Evolutionary conservation across 2,329 filamentous ascomycete species (phyloP), one percentile per base, ranked within the genome.

Genomic region (Lasiodiplodia theobromae): DNA sequence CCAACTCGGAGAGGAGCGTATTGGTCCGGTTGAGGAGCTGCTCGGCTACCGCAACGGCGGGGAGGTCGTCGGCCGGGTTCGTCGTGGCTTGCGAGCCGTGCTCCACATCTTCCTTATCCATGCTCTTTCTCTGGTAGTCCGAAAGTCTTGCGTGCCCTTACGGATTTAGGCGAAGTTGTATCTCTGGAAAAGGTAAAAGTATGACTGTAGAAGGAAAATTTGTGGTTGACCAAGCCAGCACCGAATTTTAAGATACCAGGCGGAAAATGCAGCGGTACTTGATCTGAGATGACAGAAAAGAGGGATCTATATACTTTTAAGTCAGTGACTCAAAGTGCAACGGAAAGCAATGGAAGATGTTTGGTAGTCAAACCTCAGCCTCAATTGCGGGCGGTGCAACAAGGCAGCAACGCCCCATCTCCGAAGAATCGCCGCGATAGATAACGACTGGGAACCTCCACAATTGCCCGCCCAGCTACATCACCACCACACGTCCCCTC

Each of bases 21-120:
- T 58, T 68, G 62, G 54, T 52, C 7, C 68, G 56, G 38, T 49
- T 28, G n/a, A 63, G 65, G 1, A 69, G 58, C 11, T 69, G 65
- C 23, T 21, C 25, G 14, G 66, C 64, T n/a, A 64, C 52, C n/a
- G 37, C 37, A 10, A 44, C 34, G 8, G 66, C 66, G 11, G 66
- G 49, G 28, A 56, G 49, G 6, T 68, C 56, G 12, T 53, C 44
- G 12, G 34, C 21, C 8, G 44, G 23, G 44, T 38, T 64, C 28
- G 60, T 37, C 4, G 44, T 52, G 44, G 54, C 34, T 40, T 25
- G 31, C 11, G 47, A 31, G 28, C 44, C 40, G 8, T 47, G 11
- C 23, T 62, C 40, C 23, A 2, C 28, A 5, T 64, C 60, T 1
- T 64, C 28, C 8, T 0, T 25, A 5, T 31, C 60, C 60, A 64